Conservation (phyloP, 2,329 filamentous ascomycete species). For the Fusarium sp. region DNA sequence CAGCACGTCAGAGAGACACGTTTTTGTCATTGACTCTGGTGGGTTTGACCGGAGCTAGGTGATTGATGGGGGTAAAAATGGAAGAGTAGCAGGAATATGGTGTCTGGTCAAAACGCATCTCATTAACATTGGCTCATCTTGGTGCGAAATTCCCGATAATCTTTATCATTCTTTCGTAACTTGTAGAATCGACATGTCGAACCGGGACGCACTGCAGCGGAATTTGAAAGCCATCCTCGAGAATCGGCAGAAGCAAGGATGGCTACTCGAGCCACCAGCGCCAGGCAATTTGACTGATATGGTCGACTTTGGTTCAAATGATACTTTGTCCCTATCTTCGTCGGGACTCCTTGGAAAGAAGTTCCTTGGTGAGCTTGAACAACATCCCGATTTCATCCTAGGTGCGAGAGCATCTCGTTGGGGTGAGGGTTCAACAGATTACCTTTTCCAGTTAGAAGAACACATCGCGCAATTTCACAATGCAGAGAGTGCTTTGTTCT, state of each 20-base stretch:
- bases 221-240: background rate
- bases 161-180: background rate
- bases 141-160: background rate
- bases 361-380: background rate
- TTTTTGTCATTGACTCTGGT: fast-evolving
- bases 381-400: background rate
- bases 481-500: constrained; percentile 5
- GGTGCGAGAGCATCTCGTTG: constrained; percentile 8
- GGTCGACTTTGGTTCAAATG: constrained; percentile 14
- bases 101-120: background rate
- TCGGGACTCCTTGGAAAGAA: constrained; percentile 1
- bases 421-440: constrained; percentile 7
- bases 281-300: background rate
- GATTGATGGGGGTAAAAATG: background rate
- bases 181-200: background rate
- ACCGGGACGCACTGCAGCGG: background rate
- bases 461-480: background rate
- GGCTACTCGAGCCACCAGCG: constrained; percentile 12
- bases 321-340: constrained; percentile 5
- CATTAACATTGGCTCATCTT: too few species aligned
- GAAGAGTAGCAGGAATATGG: fast-evolving
- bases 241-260: background rate
- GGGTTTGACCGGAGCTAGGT: too few species aligned
- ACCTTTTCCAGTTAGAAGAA: constrained; percentile 1
- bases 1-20: background rate